These are phyloP conservation scores for Neofusicoccum sp. DNA, from an alignment of 2,329 filamentous ascomycete genomes.

Conservation along the genomic window DNA sequence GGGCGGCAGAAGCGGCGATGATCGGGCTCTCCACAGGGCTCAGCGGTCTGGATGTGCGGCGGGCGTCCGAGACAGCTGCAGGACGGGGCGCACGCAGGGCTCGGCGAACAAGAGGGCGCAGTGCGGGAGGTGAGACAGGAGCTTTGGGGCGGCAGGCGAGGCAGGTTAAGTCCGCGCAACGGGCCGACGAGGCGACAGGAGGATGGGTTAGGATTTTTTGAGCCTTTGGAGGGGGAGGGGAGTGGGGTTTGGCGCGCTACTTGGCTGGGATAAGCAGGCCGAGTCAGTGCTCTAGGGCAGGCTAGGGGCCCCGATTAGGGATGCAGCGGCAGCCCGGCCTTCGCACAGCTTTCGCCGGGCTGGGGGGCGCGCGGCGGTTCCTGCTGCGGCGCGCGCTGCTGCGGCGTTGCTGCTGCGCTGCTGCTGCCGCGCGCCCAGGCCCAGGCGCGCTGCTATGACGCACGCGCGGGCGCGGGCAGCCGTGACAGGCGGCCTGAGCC, in stretches of 20 bases:
- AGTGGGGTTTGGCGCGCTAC: slow-evolving; percentile 21
- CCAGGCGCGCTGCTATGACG: background rate
- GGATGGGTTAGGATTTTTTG: slow-evolving; percentile 17
- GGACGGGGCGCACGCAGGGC: background rate
- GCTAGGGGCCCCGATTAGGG: slow-evolving; percentile 7
- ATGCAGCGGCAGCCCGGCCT: background rate
- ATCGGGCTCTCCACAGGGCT: slow-evolving; percentile 7
- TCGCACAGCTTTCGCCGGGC: background rate
- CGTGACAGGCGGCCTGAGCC: background rate
- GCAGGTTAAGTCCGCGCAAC: slow-evolving; percentile 18
- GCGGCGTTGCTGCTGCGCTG: background rate
- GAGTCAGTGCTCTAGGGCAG: slow-evolving; percentile 19
- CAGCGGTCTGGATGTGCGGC: slow-evolving; percentile 4
- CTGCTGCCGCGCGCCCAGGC: too few relatives aligned
- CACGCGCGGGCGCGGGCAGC: background rate
- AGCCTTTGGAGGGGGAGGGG: slow-evolving; percentile 19
- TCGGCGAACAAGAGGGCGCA: background rate
- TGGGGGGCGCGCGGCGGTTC: too few relatives aligned
- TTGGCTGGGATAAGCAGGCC: slow-evolving; percentile 15
- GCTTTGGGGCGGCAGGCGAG: background rate
- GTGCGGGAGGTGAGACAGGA: background rate
- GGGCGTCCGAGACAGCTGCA: background rate
- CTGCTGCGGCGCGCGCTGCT: background rate
- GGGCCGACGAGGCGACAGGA: slow-evolving; percentile 20
- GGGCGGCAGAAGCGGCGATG: slow-evolving; percentile 13